These are phyloP conservation scores for Cucumis sativus DNA, from an alignment of 306 rosid species.

Conservation along the genomic window DNA sequence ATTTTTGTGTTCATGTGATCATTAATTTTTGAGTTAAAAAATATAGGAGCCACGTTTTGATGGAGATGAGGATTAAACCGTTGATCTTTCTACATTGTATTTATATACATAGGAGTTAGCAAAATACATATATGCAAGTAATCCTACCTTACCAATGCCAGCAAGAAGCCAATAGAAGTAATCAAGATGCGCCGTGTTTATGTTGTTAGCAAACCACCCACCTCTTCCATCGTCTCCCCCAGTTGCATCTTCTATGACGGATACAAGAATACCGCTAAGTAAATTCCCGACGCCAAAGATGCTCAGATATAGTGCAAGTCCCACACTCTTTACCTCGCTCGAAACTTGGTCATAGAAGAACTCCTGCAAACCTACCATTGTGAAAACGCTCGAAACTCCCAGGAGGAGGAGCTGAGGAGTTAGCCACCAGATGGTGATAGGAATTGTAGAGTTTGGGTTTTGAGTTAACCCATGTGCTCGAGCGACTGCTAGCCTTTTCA, in stretches of 20 bases:
- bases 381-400: conserved; percentile 42
- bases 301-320: conserved; percentile 44
- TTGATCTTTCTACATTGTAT: neutral
- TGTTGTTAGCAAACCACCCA: conserved; percentile 51
- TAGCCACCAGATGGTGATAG: conserved; percentile 71
- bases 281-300: conserved; percentile 51
- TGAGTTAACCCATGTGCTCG: conserved; percentile 34
- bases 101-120: conserved; percentile 6
- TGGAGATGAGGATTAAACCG: neutral
- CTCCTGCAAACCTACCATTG: conserved; percentile 61
- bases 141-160: conserved; percentile 20
- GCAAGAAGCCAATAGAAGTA: conserved; percentile 55
- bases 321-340: conserved; percentile 44
- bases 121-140: conserved; percentile 11
- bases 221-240: conserved; percentile 18
- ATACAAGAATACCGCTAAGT: conserved; percentile 42
- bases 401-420: conserved; percentile 45
- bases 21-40: too few relatives aligned
- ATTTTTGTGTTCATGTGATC: too few relatives aligned
- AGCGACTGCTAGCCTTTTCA: conserved; percentile 38
- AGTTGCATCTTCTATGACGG: conserved; percentile 20
- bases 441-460: conserved; percentile 29
- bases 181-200: conserved; percentile 57
- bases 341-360: conserved; percentile 69
- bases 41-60: too few relatives aligned